These are phyloP conservation scores for Cyberlindnera mycetangii DNA, from an alignment of 805 yeast genomes.

Conservation along the genomic window DNA sequence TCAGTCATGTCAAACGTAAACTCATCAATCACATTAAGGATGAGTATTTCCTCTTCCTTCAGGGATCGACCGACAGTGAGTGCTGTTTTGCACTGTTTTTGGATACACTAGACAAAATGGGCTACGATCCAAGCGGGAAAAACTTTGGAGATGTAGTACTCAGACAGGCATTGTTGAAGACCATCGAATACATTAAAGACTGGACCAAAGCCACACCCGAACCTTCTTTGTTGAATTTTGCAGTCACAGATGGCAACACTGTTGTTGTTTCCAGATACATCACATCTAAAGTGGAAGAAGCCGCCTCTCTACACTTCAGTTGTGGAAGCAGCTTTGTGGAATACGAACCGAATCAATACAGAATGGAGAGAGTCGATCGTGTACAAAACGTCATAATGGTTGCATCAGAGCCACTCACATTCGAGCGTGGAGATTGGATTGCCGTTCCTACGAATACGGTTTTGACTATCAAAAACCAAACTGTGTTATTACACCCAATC, in stretches of 20 bases:
- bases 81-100: conserved; percentile 88
- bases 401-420: conserved; percentile 94
- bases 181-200: conserved; percentile 70
- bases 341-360: conserved; percentile 85
- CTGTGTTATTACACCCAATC: conserved; percentile 88
- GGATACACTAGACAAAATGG: conserved; percentile 72
- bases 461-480: conserved; percentile 77
- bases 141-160: conserved; percentile 53
- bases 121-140: conserved; percentile 60
- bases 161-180: conserved; percentile 64
- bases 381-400: conserved; percentile 95
- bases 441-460: conserved; percentile 92
- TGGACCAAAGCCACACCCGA: conserved; percentile 77
- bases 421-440: conserved; percentile 97
- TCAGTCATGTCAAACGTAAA: conserved; percentile 66
- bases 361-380: conserved; percentile 90
- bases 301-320: conserved; percentile 92
- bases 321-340: conserved; percentile 92
- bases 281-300: conserved; percentile 87
- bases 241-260: conserved; percentile 88
- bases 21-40: conserved; percentile 74
- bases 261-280: conserved; percentile 88
- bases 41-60: conserved; percentile 73
- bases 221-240: conserved; percentile 89
- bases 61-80: conserved; percentile 95